A percentile compares a stretch with the other conserved stretches of the same genome.
Conservation (phyloP, 306 rosid genomes). For the Cicer bijugum region DNA sequence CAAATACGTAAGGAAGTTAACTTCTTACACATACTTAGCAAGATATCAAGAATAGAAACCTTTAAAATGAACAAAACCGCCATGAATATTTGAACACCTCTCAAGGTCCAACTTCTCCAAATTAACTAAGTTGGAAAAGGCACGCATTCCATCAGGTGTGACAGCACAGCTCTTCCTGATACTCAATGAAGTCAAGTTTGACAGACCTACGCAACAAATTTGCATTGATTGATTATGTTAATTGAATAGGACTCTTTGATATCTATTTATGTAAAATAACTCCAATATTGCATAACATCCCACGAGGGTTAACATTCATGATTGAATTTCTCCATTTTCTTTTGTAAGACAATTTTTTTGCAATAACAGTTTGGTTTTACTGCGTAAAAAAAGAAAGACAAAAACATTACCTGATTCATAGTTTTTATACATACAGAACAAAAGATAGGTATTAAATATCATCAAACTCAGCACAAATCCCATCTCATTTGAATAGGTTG, state of each 20-base stretch:
- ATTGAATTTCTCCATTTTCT: slow-evolving; percentile 22
- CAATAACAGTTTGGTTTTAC: background rate
- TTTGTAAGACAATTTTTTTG: background rate
- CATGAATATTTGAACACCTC: slow-evolving; percentile 68
- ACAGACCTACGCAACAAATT: slow-evolving; percentile 57
- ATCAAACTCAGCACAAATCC: slow-evolving; percentile 28
- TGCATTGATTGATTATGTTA: slow-evolving; percentile 24
- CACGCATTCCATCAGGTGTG: slow-evolving; percentile 65
- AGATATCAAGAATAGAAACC: slow-evolving; percentile 50
- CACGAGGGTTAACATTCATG: background rate
- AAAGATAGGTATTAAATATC: slow-evolving; percentile 5
- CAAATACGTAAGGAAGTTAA: slow-evolving; percentile 24
- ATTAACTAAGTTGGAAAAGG: slow-evolving; percentile 65
- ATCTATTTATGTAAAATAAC: slow-evolving; percentile 9
- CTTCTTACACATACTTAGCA: slow-evolving; percentile 14
- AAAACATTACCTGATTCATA: background rate
- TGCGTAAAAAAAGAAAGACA: background rate
- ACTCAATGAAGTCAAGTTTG: slow-evolving; percentile 65
- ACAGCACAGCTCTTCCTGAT: slow-evolving; percentile 60
- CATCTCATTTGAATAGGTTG: slow-evolving; percentile 8
- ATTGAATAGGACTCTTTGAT: slow-evolving; percentile 2
- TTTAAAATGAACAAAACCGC: slow-evolving; percentile 77
- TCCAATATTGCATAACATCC: slow-evolving; percentile 37
- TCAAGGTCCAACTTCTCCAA: slow-evolving; percentile 77
- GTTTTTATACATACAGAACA: slow-evolving; percentile 12